Evolutionary conservation across 805 yeast genomes (phyloP).

Genomic region (Brettanomyces anomalus): DNA sequence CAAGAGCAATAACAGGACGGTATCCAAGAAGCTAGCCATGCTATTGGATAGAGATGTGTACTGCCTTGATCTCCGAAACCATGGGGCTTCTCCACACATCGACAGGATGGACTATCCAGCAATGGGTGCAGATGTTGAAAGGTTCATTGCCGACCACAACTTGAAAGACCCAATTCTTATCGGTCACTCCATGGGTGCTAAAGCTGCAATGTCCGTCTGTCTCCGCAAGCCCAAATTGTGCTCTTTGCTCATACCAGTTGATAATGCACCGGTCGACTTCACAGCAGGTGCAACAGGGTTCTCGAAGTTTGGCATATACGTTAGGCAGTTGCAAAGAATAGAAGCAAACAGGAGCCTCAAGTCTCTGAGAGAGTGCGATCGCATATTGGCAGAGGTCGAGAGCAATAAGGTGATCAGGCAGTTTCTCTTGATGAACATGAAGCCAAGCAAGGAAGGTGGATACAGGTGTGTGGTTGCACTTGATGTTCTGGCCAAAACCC

Average conservation of each 20-base stretch:
- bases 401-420: constrained; percentile 53
- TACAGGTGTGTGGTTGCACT: constrained; percentile 58
- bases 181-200: constrained; percentile 93
- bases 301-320: constrained; percentile 54
- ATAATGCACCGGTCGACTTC: constrained; percentile 78
- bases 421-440: constrained; percentile 64
- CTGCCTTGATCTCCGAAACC: constrained; percentile 77
- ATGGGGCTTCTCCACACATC: constrained; percentile 85
- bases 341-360: constrained; percentile 35
- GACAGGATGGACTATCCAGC: constrained; percentile 67
- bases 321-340: constrained; percentile 52
- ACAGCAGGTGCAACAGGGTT: constrained; percentile 32
- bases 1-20: constrained; percentile 68
- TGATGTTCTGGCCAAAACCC: constrained; percentile 51
- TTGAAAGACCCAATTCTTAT: constrained; percentile 48
- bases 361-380: constrained; percentile 59
- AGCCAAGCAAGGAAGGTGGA: constrained; percentile 26
- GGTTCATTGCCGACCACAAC: constrained; percentile 44
- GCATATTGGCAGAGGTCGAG: constrained; percentile 54
- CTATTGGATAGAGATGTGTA: constrained; percentile 48
- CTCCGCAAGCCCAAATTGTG: constrained; percentile 57
- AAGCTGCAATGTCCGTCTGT: constrained; percentile 82
- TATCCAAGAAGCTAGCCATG: constrained; percentile 51
- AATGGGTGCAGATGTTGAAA: constrained; percentile 78
- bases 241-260: constrained; percentile 64